Evolutionary conservation across 345 rosid genomes (phyloP), one percentile per base, ranked within the genome.

Genomic region (Eucalyptus polybractea): DNA sequence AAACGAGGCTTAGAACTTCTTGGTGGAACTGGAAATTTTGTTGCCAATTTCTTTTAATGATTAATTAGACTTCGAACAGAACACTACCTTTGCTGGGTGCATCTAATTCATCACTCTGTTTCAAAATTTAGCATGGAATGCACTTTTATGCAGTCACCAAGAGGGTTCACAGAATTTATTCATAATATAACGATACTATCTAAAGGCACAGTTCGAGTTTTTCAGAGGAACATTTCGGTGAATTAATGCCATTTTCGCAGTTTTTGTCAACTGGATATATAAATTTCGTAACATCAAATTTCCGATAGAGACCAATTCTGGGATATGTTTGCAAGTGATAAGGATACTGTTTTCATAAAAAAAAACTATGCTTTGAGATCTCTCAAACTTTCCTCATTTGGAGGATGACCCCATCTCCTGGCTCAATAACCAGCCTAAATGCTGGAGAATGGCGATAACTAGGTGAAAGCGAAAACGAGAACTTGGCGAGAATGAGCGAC

Each of bases 401-500:
- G 54, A 93, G 92, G 50, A 31, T 3, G 40, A 92, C 86, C 19
- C 94, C 92, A 51, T 89, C n/a, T 87, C 88, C 91, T 25, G 92
- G 91, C 54, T 89, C 92, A 53, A 91, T 72, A 90, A 91, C 90
- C 90, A 91, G n/a, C 89, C 86, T 91, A 80, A 90, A 89, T 37
- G 89, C 89, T 44, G 97, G 95, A 21, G 91, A 90, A 88, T 93
- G 95, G 50, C 49, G 31, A 69, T 93, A 95, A 15, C 89, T 88
- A 6, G 94, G 90, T 6, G 95, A 91, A 19, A 93, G 87, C 8
- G 93, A 88, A 89, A 95, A 90, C 4, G 89, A 67, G 42, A 95
- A 92, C 87, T 87, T 92, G 37, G 92, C 91, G 40, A 93, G 89
- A 88, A 93, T 60, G 87, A 91, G 89, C 11, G 91, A 90, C 56